Evolutionary conservation across 805 yeast species (phyloP).

Genomic region (Ogataea naganishii): DNA sequence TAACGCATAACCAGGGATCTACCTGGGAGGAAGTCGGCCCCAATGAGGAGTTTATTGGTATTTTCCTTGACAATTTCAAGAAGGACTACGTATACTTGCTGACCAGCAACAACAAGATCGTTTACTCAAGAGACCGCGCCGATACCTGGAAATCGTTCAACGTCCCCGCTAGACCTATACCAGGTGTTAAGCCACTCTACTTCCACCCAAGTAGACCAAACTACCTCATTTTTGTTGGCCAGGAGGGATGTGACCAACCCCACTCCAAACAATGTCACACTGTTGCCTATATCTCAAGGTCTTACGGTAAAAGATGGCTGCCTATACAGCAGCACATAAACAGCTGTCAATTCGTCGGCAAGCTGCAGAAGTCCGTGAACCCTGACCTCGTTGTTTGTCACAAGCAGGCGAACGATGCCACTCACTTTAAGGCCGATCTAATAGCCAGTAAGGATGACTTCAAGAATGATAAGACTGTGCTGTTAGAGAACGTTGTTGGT

Average conservation of each 20-base stretch:
- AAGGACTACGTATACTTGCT: conserved; percentile 46
- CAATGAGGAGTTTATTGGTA: conserved; percentile 37
- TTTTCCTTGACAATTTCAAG: conserved; percentile 46
- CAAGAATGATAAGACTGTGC: conserved; percentile 23
- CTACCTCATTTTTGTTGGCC: conserved; percentile 65
- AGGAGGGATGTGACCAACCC: conserved; percentile 44
- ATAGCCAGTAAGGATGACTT: conserved; percentile 46
- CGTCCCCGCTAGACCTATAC: conserved; percentile 44
- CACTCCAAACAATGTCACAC: conserved; percentile 40
- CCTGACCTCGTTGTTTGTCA: conserved; percentile 57
- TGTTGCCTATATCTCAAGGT: conserved; percentile 50
- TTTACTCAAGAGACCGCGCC: conserved; percentile 62
- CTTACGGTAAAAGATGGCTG: conserved; percentile 61
- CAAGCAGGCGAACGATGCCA: conserved; percentile 29
- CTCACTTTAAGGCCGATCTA: conserved; percentile 22
- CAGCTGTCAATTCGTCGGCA: conserved; percentile 59
- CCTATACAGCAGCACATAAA: conserved; percentile 43
- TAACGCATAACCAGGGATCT: conserved; percentile 66
- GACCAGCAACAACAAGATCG: conserved; percentile 41
- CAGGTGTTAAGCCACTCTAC: conserved; percentile 34
- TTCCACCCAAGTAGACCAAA: conserved; percentile 56
- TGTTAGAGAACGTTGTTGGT: conserved; percentile 55
- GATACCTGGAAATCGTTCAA: conserved; percentile 41
- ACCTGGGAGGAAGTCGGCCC: conserved; percentile 39
- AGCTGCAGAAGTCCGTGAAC: conserved; percentile 31